Evolutionary conservation across 2,329 filamentous ascomycete species (phyloP).

Genomic region (Pseudogymnoascus destructans): DNA sequence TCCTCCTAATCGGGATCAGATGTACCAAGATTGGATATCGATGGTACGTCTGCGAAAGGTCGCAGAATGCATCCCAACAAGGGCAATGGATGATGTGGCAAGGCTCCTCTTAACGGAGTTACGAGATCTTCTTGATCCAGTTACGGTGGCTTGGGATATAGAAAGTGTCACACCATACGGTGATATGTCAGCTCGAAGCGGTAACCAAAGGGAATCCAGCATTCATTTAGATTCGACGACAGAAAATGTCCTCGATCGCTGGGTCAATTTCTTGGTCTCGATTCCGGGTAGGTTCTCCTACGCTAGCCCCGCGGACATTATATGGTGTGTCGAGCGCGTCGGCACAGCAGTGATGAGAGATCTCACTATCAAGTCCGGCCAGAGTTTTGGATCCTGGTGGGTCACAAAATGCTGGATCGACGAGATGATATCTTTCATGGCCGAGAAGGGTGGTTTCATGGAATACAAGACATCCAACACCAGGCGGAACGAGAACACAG

Average conservation of each 20-base stretch:
- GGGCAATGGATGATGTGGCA: constrained; percentile 54
- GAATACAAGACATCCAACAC: constrained; percentile 36
- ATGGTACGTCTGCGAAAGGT: constrained; percentile 50
- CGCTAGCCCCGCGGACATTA: constrained; percentile 56
- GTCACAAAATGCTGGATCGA: constrained; percentile 92
- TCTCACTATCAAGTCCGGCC: constrained; percentile 63
- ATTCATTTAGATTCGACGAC: constrained; percentile 31
- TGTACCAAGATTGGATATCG: constrained; percentile 84
- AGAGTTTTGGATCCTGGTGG: constrained; percentile 86
- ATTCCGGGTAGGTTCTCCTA: constrained; percentile 62
- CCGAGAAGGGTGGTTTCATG: constrained; percentile 83
- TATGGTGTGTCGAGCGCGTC: constrained; percentile 63
- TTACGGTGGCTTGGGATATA: constrained; percentile 51
- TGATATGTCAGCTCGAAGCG: constrained; percentile 38
- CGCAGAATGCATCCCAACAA: constrained; percentile 48
- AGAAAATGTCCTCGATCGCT: constrained; percentile 63
- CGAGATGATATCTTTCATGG: constrained; percentile 84
- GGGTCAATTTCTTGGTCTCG: constrained; percentile 58
- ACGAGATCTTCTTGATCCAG: constrained; percentile 55
- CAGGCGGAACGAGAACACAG: not conserved
- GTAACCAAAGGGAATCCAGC: constrained; percentile 30
- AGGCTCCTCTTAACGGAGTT: constrained; percentile 52
- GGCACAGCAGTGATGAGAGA: constrained; percentile 70
- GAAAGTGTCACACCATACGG: constrained; percentile 49
- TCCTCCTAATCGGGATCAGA: constrained; percentile 78